These are phyloP conservation scores for Taxawa tesnikishii DNA, from an alignment of 2,329 filamentous ascomycete species.

Conservation along the genomic window DNA sequence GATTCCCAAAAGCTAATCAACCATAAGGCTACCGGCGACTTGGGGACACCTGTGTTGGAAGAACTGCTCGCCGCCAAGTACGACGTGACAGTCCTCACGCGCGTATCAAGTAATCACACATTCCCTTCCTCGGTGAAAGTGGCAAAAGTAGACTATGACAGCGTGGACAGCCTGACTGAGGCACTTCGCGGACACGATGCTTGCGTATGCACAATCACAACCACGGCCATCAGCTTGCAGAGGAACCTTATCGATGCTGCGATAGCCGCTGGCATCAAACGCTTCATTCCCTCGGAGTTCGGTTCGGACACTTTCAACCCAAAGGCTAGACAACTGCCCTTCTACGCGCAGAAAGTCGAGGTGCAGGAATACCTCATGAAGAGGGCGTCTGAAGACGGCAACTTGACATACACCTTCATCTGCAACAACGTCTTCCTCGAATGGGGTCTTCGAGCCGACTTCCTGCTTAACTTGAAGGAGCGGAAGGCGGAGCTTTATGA, in stretches of 20 bases:
- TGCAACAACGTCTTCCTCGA: constrained; percentile 43
- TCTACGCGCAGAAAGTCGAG: constrained; percentile 23
- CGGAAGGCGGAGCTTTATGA: constrained; percentile 45
- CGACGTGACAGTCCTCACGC: constrained; percentile 40
- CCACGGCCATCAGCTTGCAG: constrained; percentile 7
- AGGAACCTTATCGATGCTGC: constrained; percentile 9
- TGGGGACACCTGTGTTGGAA: constrained; percentile 10
- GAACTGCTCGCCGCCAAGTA: constrained; percentile 20
- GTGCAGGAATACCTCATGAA: constrained; percentile 23
- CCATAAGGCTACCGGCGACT: constrained; percentile 11
- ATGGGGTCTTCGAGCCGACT: constrained; percentile 38
- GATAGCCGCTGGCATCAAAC: constrained; percentile 7
- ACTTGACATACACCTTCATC: constrained; percentile 22
- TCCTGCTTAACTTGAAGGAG: constrained; percentile 38
- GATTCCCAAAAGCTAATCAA: background rate
- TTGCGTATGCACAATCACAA: constrained; percentile 9
- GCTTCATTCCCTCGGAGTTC: constrained; percentile 12
- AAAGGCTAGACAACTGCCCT: constrained; percentile 18
- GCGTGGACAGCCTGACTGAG: constrained; percentile 31
- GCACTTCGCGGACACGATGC: constrained; percentile 11
- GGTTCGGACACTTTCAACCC: constrained; percentile 20
- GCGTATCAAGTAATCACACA: constrained; percentile 24
- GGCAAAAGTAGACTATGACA: constrained; percentile 30
- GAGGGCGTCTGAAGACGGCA: constrained; percentile 11
- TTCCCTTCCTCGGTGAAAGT: constrained; percentile 13